Base-by-base conservation (phyloP, 1,139 yeast genomes). In the Kodamaea fungicola region DNA sequence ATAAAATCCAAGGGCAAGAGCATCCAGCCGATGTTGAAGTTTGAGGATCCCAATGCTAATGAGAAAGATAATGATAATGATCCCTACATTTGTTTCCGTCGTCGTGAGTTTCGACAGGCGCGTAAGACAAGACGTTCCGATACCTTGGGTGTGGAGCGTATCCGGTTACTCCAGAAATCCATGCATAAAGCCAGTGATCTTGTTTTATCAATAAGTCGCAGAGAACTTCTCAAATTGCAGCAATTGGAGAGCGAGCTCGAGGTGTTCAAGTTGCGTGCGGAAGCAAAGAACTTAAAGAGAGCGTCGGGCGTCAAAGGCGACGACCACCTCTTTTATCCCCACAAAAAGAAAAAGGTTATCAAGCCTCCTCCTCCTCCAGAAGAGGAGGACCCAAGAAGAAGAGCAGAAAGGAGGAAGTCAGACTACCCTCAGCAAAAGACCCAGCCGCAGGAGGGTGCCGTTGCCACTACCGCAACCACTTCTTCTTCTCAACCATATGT, bases 61-160 rank as follows among this genome's bases (percentile, higher is more conserved):
- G 96, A 89, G 47, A 86, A 86, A 51, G 97, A 90, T 53, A 78
- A 78, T 49, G 98, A 92, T 54, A 79, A 77, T 43, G 97, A 92
- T 60, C 97, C 99, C 1, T 92, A 94, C 60, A 83, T 89, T 32
- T 88, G 97, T 65, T 92, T 94, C 67, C 78, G 99, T 55, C 80
- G 97, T 52, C 84, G 99, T 61, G 98, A 90, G 55, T 83, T 89
- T 49, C 80, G 98, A 47, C 97, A 87, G 57, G 95, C 95, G 29
- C 83, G 99, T 59, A 92, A 92, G 59, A 94, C 99, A 0, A 79
- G 99, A 59, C 78, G 97, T 47, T 88, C 97, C 0, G 99, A 94
- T 62, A 78, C 86, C 27, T 83, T 88, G 47, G 89, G 95, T 47
- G 85, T 92, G 7, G 97, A 90, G 58, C 78, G 92, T 48, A 70